Evolutionary conservation across 371 early-diverging fungal species (phyloP).

Genomic region (Mucor lusitanicus): DNA sequence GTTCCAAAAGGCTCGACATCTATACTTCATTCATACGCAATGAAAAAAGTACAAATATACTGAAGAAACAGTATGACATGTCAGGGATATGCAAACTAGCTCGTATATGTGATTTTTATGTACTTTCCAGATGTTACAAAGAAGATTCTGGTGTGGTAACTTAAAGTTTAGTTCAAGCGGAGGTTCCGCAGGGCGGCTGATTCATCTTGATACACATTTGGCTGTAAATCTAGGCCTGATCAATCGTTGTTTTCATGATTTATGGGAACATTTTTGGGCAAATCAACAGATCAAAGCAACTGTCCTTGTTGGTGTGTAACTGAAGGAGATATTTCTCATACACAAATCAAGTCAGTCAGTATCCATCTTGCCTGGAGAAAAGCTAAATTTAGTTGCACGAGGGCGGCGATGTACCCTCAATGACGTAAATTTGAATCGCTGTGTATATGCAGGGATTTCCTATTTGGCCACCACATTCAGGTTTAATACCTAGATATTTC

Average conservation of each 20-base stretch:
- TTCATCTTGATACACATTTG: not conserved
- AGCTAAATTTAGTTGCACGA: not conserved
- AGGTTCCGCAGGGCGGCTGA: not conserved
- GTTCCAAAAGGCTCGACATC: not conserved
- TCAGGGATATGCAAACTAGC: not conserved
- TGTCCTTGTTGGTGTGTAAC: not conserved
- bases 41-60: not conserved
- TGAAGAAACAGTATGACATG: not conserved
- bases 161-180: not conserved
- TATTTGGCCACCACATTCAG: no score
- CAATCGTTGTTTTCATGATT: not conserved
- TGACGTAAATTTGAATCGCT: not conserved
- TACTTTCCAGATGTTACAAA: not conserved
- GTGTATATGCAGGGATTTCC: no score
- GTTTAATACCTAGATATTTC: no score
- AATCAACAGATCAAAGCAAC: not conserved
- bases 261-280: not conserved
- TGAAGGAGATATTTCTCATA: not conserved
- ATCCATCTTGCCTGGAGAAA: not conserved
- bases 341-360: slow-evolving; percentile 2
- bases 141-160: not conserved
- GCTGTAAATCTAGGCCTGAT: not conserved
- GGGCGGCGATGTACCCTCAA: not conserved
- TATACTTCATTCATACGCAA: not conserved
- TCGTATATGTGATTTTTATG: not conserved